Conservation (phyloP, 106 monocot genomes). For the Allium fistulosum region DNA sequence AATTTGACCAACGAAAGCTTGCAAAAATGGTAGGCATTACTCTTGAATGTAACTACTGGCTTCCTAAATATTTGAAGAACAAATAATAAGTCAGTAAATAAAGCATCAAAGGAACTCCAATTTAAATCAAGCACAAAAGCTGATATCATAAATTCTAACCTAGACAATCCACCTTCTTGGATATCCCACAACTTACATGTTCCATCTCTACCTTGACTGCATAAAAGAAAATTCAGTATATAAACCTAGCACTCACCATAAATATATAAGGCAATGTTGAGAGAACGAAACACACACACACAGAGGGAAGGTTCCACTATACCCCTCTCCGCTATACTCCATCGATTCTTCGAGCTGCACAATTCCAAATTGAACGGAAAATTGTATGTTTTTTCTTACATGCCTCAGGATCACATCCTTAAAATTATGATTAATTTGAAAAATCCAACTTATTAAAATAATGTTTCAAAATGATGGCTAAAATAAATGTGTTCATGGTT, state of each 20-base stretch:
- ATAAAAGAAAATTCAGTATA: not conserved
- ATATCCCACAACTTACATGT: slow-evolving; percentile 86
- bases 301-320: no score
- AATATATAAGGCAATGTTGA: not conserved
- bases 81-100: not conserved
- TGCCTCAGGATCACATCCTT: no score
- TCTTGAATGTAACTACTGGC: slow-evolving; percentile 57
- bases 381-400: no score
- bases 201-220: slow-evolving; percentile 94
- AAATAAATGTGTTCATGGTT: no score
- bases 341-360: no score
- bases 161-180: slow-evolving; percentile 62
- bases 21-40: slow-evolving; percentile 79
- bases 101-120: not conserved
- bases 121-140: not conserved
- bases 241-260: not conserved
- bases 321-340: no score
- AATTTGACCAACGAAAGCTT: slow-evolving; percentile 80
- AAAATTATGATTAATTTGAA: no score
- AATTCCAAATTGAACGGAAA: no score
- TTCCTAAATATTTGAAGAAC: slow-evolving; percentile 34
- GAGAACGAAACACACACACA: no score
- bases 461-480: no score
- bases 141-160: slow-evolving; percentile 24
- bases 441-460: no score